phyloP scores from a whole-genome alignment of 768 basidiomycete species.

The Hygrophorus pudorinus region DNA sequence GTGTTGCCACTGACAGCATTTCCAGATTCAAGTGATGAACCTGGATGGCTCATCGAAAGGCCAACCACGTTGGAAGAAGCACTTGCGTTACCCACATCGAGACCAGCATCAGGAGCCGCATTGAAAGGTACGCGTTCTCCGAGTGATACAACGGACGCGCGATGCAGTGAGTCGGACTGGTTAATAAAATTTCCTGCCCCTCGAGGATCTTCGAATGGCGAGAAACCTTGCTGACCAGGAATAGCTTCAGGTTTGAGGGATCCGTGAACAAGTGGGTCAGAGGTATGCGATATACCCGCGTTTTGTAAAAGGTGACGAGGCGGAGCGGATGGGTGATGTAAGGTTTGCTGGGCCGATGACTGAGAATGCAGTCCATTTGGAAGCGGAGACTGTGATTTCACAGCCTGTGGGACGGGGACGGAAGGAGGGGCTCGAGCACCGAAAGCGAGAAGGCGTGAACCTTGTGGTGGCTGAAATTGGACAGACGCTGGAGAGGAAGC shows the following conservation, averaged over 20 bases:
- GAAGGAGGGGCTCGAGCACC: conserved; percentile 21
- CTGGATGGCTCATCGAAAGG: neutral
- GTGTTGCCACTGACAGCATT: conserved; percentile 21
- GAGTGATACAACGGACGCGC: conserved; percentile 3
- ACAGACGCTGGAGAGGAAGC: conserved; percentile 9
- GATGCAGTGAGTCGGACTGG: conserved; percentile 10
- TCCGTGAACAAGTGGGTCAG: conserved; percentile 13
- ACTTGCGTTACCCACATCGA: neutral
- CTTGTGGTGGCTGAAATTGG: conserved; percentile 37
- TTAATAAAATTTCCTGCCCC: conserved; percentile 9
- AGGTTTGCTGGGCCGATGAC: neutral
- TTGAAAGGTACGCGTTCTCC: conserved; percentile 11
- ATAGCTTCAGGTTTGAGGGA: conserved; percentile 19
- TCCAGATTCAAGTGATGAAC: neutral
- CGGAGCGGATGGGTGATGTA: conserved; percentile 2
- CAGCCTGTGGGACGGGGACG: conserved; percentile 13
- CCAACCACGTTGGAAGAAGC: neutral
- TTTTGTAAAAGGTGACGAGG: neutral
- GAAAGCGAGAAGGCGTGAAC: conserved; percentile 41
- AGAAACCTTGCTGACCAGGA: conserved; percentile 31
- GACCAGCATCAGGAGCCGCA: conserved; percentile 7
- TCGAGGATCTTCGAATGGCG: conserved; percentile 45
- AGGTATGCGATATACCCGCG: conserved; percentile 3
- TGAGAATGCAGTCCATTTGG: conserved; percentile 1
- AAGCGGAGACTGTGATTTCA: neutral